phyloP scores from a whole-genome alignment of 129 eudicot species.

The Logfia minima region DNA sequence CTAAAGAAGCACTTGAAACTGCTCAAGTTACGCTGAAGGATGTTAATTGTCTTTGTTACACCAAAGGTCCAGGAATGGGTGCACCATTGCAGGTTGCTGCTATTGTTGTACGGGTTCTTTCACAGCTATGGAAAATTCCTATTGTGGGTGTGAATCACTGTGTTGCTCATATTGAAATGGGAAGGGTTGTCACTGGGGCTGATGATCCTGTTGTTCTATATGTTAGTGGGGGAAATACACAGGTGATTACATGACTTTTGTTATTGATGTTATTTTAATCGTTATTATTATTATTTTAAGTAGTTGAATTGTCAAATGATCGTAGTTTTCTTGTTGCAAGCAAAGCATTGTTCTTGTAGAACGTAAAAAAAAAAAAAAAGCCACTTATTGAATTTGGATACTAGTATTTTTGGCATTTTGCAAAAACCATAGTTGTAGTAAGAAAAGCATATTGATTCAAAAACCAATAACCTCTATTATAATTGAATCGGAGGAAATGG shows the following conservation, averaged over 20 bases:
- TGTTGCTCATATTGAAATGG: slow-evolving; percentile 99
- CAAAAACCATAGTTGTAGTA: neutral
- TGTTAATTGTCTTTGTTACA: slow-evolving; percentile 83
- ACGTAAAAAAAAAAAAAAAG: neutral
- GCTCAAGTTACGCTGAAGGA: slow-evolving; percentile 61
- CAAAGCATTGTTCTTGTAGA: neutral
- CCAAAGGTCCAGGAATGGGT: slow-evolving; percentile 98
- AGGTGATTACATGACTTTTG: slow-evolving; percentile 40
- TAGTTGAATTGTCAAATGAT: neutral
- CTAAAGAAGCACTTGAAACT: slow-evolving; percentile 62
- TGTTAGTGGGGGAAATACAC: slow-evolving; percentile 96
- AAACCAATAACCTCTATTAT: neutral
- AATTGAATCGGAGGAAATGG: neutral
- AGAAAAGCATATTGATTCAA: neutral
- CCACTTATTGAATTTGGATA: neutral
- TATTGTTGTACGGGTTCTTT: slow-evolving; percentile 72
- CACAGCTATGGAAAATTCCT: slow-evolving; percentile 93
- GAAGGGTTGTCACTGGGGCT: slow-evolving; percentile 89
- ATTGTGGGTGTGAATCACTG: slow-evolving; percentile 91
- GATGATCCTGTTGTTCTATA: slow-evolving; percentile 88
- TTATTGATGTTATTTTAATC: neutral
- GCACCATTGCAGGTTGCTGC: slow-evolving; percentile 88
- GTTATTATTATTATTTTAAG: neutral
- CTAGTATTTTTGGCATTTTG: neutral
- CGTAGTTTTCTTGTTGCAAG: neutral